These are phyloP conservation scores for Globisporangium cederbergense DNA, from an alignment of 352 stramenopile genomes.

Conservation along the genomic window DNA sequence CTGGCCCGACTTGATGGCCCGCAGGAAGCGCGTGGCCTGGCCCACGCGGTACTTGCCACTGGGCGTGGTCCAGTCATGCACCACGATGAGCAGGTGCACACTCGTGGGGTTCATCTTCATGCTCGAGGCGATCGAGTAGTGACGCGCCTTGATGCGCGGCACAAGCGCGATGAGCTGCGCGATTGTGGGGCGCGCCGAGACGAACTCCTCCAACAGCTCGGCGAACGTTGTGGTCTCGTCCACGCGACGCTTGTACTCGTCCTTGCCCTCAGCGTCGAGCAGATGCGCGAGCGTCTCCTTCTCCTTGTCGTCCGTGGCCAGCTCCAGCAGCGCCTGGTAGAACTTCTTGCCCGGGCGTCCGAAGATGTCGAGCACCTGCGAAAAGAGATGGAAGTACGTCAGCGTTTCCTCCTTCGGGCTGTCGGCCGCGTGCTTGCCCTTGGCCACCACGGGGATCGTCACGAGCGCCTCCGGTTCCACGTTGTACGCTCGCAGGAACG, in stretches of 20 bases:
- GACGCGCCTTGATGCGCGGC: slow-evolving; percentile 82
- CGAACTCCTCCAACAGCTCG: slow-evolving; percentile 73
- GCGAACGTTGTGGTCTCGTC: slow-evolving; percentile 78
- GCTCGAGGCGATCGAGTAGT: slow-evolving; percentile 90
- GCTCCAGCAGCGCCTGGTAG: slow-evolving; percentile 63
- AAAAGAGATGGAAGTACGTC: slow-evolving; percentile 81
- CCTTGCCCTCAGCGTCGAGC: slow-evolving; percentile 70
- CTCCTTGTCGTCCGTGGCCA: slow-evolving; percentile 71
- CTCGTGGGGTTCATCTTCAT: slow-evolving; percentile 83
- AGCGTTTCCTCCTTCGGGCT: slow-evolving; percentile 53
- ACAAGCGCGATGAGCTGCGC: slow-evolving; percentile 64
- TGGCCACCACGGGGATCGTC: slow-evolving; percentile 53
- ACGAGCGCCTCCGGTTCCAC: slow-evolving; percentile 68
- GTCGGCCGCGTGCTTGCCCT: slow-evolving; percentile 40
- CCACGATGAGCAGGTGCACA: slow-evolving; percentile 84
- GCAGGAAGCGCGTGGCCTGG: slow-evolving; percentile 65
- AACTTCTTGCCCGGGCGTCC: slow-evolving; percentile 82
- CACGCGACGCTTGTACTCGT: slow-evolving; percentile 77
- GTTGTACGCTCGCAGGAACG: slow-evolving; percentile 64
- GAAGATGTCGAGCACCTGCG: slow-evolving; percentile 83
- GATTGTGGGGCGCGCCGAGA: slow-evolving; percentile 60
- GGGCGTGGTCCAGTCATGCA: slow-evolving; percentile 85
- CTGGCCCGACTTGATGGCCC: slow-evolving; percentile 39
- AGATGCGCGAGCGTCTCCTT: slow-evolving; percentile 45
- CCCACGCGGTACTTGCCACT: slow-evolving; percentile 62